Percentiles rank a stretch among this genome's conserved stretches.
Evolutionary conservation across 2,329 filamentous ascomycete species (phyloP).

Genomic region (Ciborinia camelliae): DNA sequence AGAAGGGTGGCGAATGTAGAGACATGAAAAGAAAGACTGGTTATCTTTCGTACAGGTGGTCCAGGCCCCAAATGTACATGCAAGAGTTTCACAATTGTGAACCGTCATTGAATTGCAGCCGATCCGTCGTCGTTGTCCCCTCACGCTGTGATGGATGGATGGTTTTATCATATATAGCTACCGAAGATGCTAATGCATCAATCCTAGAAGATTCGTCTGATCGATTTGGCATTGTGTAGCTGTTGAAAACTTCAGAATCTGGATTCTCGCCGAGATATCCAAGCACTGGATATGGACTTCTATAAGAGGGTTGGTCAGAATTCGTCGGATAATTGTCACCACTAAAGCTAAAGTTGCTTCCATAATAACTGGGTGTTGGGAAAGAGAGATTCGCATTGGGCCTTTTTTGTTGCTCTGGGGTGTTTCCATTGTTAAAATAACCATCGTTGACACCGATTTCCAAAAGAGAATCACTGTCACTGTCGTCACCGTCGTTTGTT

Average conservation of each 20-base stretch:
- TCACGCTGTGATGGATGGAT: not conserved
- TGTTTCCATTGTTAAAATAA: not conserved
- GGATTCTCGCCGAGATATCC: not conserved
- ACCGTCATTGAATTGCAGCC: not conserved
- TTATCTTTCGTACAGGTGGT: not conserved
- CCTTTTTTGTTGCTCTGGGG: not conserved
- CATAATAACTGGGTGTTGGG: not conserved
- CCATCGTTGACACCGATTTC: not conserved
- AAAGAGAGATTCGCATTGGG: not conserved
- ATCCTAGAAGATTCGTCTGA: not conserved
- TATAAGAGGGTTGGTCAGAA: not conserved
- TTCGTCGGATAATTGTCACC: not conserved
- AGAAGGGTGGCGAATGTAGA: no score
- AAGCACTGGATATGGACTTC: not conserved
- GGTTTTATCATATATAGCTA: not conserved
- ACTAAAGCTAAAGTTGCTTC: not conserved
- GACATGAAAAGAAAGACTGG: not conserved
- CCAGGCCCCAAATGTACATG: not conserved
- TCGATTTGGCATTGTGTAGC: not conserved
- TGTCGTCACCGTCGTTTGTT: not conserved
- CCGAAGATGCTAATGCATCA: not conserved
- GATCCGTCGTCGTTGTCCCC: not conserved
- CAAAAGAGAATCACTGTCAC: not conserved
- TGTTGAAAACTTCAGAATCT: not conserved
- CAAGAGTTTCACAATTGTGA: not conserved